Evolutionary conservation across 2,329 filamentous ascomycete genomes (phyloP), one percentile per base, ranked within the genome.

Genomic region (Dryadomyces quercivorus): DNA sequence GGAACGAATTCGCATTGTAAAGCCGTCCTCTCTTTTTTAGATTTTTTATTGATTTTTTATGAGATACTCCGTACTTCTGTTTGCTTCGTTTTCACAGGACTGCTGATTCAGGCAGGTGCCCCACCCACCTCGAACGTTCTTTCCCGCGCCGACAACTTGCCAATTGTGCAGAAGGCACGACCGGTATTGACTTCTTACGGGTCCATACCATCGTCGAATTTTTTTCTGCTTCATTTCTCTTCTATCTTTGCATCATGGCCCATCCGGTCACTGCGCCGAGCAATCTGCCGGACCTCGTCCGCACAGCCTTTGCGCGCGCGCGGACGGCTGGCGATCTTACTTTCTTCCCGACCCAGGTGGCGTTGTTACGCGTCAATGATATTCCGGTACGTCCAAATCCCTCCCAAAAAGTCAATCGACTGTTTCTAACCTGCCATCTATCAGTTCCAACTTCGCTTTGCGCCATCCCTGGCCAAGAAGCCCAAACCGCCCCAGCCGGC

Each of bases 371-470:
- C 43, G 67, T 73, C 46, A 67, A 70, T 59, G 66, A 67, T 21
- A 64, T 72, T 36, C 71, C 71, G 0, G 76, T 78, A 62, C 18
- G 72, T 31, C 45, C 9, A 31, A 8, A 4, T 31, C 26, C 26
- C 4, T 31, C 26, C 26, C 26, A 31, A 31, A 31, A 8, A 8
- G 4, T 31, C 26, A 31, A 8, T 22, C 21, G 6, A 18, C 50
- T 36, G 2, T 43, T 20, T 5, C 38, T 46, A 18, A 31, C 20
- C 18, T 5, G 10, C 12, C 6, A 15, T 10, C 6, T 21, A 7
- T 15, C 58, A 87, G 84, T 86, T 88, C 63, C 85, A 89, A 68
- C 70, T 89, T 2, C 82, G 85, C 52, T 88, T 81, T 71, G 85
- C 84, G 9, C 84, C 84, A 0, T 69, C 83, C 0, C 73, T 89